Evolutionary conservation across 2,329 filamentous ascomycete species (phyloP).

Genomic region (Penicillium carneum): DNA sequence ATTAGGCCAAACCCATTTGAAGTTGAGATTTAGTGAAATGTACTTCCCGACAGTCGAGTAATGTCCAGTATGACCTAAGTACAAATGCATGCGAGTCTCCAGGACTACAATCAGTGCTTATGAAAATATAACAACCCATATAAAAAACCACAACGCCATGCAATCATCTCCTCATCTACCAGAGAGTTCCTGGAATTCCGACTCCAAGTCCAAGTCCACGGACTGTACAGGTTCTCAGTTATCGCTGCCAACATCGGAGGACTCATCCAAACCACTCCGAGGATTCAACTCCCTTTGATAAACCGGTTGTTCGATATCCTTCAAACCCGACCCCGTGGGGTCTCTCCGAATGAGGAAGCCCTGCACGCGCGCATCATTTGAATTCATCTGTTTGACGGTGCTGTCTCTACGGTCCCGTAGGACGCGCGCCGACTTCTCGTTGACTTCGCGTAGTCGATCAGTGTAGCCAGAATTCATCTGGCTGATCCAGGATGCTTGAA

Average conservation of each 20-base stretch:
- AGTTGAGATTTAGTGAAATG: not conserved
- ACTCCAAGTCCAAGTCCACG: not conserved
- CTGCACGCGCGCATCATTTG: slow-evolving; percentile 71
- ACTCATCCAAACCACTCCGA: slow-evolving; percentile 15
- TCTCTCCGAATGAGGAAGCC: slow-evolving; percentile 79
- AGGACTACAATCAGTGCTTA: not conserved
- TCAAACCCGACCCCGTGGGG: slow-evolving; percentile 57
- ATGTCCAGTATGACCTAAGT: not conserved
- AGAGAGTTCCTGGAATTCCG: not conserved
- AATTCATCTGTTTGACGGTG: slow-evolving; percentile 58
- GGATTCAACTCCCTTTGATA: slow-evolving; percentile 48
- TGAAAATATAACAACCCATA: not conserved
- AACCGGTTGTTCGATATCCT: slow-evolving; percentile 52
- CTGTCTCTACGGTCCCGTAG: slow-evolving; percentile 62
- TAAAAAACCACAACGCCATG: not conserved
- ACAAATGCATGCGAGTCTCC: not conserved
- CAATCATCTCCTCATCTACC: slow-evolving; percentile 1
- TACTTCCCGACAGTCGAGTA: not conserved
- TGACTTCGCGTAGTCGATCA: slow-evolving; percentile 70
- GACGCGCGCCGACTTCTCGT: slow-evolving; percentile 68
- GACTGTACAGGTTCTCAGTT: not conserved
- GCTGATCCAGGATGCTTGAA: slow-evolving; percentile 74
- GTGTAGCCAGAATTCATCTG: slow-evolving; percentile 68
- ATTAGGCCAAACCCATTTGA: not conserved
- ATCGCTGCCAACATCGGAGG: not conserved